Percentiles rank a stretch among this genome's conserved stretches.
These are phyloP conservation scores for Penicillium herquei DNA, from an alignment of 495 filamentous ascomycete genomes.

Conservation along the genomic window DNA sequence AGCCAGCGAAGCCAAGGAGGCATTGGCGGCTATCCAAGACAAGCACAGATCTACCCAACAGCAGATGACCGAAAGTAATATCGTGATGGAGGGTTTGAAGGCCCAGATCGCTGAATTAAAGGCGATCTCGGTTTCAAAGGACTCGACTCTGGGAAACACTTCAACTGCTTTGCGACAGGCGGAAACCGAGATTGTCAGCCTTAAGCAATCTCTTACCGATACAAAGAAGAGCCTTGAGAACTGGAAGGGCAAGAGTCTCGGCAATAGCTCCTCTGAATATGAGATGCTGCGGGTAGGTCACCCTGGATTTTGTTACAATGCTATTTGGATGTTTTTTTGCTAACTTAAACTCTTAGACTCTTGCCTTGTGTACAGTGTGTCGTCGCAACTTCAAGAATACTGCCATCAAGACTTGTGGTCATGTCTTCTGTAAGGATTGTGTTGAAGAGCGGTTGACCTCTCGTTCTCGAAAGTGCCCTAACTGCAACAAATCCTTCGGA, in stretches of 20 bases:
- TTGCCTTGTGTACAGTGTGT: conserved; percentile 89
- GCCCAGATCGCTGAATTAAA: conserved; percentile 74
- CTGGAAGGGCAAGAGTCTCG: conserved; percentile 77
- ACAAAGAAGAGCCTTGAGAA: conserved; percentile 73
- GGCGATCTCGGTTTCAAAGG: conserved; percentile 69
- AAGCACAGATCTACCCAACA: conserved; percentile 74
- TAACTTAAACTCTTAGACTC: conserved; percentile 56
- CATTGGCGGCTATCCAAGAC: conserved; percentile 59
- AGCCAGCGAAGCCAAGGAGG: conserved; percentile 73
- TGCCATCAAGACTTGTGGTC: conserved; percentile 88
- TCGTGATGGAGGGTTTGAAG: conserved; percentile 68
- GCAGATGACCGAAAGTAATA: conserved; percentile 62
- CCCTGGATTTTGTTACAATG: not conserved
- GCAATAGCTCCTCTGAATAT: conserved; percentile 77
- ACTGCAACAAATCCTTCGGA: conserved; percentile 86
- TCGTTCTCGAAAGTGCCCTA: conserved; percentile 91
- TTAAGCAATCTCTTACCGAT: conserved; percentile 69
- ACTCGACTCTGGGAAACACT: conserved; percentile 52
- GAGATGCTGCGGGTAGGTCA: conserved; percentile 76
- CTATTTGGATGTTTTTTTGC: conserved; percentile 11
- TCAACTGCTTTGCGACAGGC: conserved; percentile 63
- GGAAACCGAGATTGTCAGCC: conserved; percentile 70
- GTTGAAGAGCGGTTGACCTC: conserved; percentile 82
- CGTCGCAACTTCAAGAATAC: conserved; percentile 90
- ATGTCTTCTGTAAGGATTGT: conserved; percentile 89